Base-by-base conservation (phyloP, 1,284 basidiomycete genomes). In the Caloboletus firmus region DNA sequence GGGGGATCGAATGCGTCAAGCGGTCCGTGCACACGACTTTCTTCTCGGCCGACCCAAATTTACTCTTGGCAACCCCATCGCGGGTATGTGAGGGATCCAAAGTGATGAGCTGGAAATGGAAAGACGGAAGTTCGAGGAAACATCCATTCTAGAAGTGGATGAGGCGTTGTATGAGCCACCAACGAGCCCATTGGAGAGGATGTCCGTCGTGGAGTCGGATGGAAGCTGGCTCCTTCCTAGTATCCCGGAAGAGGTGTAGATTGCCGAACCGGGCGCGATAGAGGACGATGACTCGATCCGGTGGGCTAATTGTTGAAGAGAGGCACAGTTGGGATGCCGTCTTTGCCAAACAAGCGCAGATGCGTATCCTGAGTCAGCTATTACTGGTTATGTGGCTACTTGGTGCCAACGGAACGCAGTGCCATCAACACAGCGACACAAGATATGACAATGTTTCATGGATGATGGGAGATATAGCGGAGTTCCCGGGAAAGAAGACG, bases 41-140 rank as follows among this genome's bases (percentile, higher is more conserved):
- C 1, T 45, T 30, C 43, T 48, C 10, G 56, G 42, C 0, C 28
- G 24, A 22, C 22, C 52, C 50, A 51, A 53, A 60, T 51, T 41
- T 60, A 39, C 51, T 15, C 8, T 13, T 5, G 34, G 62, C 4
- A 31, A 13, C 44, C 28, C 34, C 36, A 45, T 26, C 24, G 10
- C 42, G 30, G 44, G 26, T 34, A 32, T 42, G 47, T 56, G 42
- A 59, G 62, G 47, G 50, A 56, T 39, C 28, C 32, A 49, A 47
- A 42, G 40, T 35, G 61, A 42, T 26, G 7, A 15, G 36, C 42
- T 36, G 35, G 47, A 59, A 64, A 66, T 62, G 57, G 61, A 52
- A 66, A 52, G 31, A 49, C 47, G 41, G 44, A 58, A 62, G 40
- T 18, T 50, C 59, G 64, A 64, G 49, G 56, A 48, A 59, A n/a